phyloP scores from a whole-genome alignment of 1,284 basidiomycete species.

The Ustilago cynodontis region DNA sequence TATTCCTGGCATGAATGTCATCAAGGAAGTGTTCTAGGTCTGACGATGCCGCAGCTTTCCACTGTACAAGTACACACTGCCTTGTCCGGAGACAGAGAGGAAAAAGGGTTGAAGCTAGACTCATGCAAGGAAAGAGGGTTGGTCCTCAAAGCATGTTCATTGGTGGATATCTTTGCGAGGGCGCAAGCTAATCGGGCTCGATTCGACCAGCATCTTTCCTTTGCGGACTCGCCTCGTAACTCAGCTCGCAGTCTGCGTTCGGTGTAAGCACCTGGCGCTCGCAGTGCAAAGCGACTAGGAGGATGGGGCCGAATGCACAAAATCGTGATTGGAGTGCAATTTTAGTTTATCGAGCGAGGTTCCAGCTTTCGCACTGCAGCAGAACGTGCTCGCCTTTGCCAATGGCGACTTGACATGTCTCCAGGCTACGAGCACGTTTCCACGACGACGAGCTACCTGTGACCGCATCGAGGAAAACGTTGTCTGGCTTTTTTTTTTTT shows the following conservation, averaged over 20 bases:
- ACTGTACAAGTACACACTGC: too few relatives aligned
- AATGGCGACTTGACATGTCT: slow-evolving; percentile 18
- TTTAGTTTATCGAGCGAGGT: background rate
- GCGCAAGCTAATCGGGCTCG: background rate
- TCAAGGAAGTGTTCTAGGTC: background rate
- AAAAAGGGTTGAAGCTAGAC: slow-evolving; percentile 3
- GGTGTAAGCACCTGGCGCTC: too few relatives aligned
- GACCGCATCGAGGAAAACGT: slow-evolving; percentile 6
- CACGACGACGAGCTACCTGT: background rate
- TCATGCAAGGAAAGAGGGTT: slow-evolving; percentile 11
- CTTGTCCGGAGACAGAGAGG: slow-evolving; percentile 1
- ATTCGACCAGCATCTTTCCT: background rate
- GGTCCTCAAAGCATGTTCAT: slow-evolving; percentile 17
- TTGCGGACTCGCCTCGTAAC: too few relatives aligned
- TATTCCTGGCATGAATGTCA: slow-evolving; percentile 10
- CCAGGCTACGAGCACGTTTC: background rate
- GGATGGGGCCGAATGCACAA: too few relatives aligned
- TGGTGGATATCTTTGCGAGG: slow-evolving; percentile 3
- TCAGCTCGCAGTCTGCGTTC: too few relatives aligned
- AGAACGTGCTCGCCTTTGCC: slow-evolving; percentile 26
- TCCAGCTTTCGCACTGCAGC: background rate
- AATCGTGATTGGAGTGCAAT: background rate
- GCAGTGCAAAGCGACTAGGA: background rate
- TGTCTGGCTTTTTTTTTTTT: background rate
- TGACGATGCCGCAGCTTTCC: background rate